These are phyloP conservation scores for Allomyces javanicus DNA, from an alignment of 192 early-diverging fungal genomes.

Conservation along the genomic window DNA sequence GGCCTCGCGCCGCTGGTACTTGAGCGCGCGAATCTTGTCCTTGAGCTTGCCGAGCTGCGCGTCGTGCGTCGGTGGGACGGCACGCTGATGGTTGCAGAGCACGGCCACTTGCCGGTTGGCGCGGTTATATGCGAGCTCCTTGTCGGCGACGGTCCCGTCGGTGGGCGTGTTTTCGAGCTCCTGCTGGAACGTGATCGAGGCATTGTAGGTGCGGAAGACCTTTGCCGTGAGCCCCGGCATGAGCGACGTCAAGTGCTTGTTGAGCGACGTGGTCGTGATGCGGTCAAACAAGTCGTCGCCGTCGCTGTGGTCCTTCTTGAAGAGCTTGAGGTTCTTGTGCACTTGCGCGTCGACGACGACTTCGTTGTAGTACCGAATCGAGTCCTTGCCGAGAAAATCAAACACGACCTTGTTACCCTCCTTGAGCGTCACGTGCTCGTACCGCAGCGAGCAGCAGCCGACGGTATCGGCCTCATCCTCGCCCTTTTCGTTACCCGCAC, in stretches of 20 bases:
- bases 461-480: conserved; percentile 97
- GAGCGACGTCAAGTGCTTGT: conserved; percentile 67
- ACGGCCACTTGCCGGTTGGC: conserved; percentile 92
- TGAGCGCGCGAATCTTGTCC: conserved; percentile 68
- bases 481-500: conserved; percentile 95
- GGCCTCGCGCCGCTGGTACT: conserved; percentile 64
- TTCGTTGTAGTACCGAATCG: conserved; percentile 75
- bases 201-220: conserved; percentile 98
- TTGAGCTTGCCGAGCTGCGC: conserved; percentile 56
- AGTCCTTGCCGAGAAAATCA: conserved; percentile 97
- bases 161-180: conserved; percentile 52
- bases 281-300: conserved; percentile 83
- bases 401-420: conserved; percentile 68
- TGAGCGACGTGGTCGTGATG: conserved; percentile 58
- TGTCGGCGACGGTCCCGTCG: conserved; percentile 55
- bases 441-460: conserved; percentile 90
- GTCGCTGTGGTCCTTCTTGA: conserved; percentile 55
- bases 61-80: conserved; percentile 60
- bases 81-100: conserved; percentile 92
- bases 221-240: conserved; percentile 91
- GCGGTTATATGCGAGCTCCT: conserved; percentile 78
- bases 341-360: conserved; percentile 74
- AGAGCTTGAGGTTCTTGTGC: conserved; percentile 79
- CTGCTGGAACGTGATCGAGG: conserved; percentile 79
- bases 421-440: conserved; percentile 71